phyloP scores from a whole-genome alignment of 202 grass and related monocot genomes.

The Alloteropsis angusta region DNA sequence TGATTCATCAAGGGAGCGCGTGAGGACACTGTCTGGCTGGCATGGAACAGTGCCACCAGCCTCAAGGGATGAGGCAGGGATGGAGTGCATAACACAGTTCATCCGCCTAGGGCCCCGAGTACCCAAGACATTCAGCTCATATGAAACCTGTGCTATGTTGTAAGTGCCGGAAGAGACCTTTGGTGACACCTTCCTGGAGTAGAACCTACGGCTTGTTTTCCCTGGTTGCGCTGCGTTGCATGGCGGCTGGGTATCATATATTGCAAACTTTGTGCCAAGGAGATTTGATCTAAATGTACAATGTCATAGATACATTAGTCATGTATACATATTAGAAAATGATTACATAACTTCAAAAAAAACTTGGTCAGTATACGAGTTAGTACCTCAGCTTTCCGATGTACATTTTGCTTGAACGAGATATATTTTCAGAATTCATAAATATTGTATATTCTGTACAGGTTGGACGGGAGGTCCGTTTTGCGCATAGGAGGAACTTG shows the following conservation, averaged over 20 bases:
- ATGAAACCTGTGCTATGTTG: conserved; percentile 77
- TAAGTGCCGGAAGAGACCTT: conserved; percentile 56
- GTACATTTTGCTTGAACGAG: conserved; percentile 70
- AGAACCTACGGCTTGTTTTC: conserved; percentile 62
- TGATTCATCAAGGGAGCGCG: conserved; percentile 57
- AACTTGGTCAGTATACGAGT: not conserved
- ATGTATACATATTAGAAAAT: not conserved
- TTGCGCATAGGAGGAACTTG: conserved; percentile 84
- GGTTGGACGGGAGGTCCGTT: conserved; percentile 70
- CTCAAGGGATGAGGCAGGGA: conserved; percentile 65
- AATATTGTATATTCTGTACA: conserved; percentile 95
- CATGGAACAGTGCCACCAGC: conserved; percentile 63
- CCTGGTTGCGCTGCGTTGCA: conserved; percentile 32
- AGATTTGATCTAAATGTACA: conserved; percentile 73
- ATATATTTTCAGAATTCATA: conserved; percentile 64
- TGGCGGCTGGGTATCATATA: conserved; percentile 73
- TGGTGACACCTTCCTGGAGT: conserved; percentile 68
- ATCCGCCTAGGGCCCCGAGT: conserved; percentile 83
- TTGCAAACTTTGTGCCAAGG: conserved; percentile 79
- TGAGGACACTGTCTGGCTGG: conserved; percentile 37
- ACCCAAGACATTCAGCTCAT: conserved; percentile 89
- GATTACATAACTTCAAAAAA: not conserved
- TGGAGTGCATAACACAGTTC: conserved; percentile 93
- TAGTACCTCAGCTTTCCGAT: conserved; percentile 88
- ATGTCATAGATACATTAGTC: conserved; percentile 14